phyloP scores from a whole-genome alignment of 495 filamentous ascomycete genomes.

The Penicillium psychrofluorescens region DNA sequence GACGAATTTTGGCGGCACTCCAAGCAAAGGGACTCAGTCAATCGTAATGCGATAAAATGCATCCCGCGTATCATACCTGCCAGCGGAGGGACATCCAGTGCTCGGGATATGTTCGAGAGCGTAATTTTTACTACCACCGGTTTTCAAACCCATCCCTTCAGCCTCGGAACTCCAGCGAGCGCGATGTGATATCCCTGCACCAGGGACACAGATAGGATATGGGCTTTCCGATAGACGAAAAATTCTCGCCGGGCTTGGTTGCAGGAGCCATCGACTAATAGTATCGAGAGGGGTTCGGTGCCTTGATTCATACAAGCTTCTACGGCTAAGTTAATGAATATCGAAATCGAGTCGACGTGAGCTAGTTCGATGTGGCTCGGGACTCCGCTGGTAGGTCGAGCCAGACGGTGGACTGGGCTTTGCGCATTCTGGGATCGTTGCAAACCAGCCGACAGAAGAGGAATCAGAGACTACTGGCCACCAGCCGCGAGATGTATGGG shows the following conservation, averaged over 20 bases:
- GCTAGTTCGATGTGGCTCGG: conserved; percentile 16
- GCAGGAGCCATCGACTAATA: conserved; percentile 9
- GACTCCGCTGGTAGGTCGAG: not conserved
- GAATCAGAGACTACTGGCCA: conserved; percentile 6
- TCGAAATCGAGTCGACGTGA: conserved; percentile 7
- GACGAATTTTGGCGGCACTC: not conserved
- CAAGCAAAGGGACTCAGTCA: not conserved
- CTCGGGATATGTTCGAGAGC: conserved; percentile 21
- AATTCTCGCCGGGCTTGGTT: conserved; percentile 8
- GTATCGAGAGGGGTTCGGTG: conserved; percentile 14
- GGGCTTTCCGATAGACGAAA: conserved; percentile 10
- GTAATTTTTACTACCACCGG: conserved; percentile 11
- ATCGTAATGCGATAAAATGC: conserved; percentile 23
- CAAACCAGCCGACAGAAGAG: conserved; percentile 12
- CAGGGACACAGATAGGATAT: not conserved
- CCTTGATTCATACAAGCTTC: conserved; percentile 12
- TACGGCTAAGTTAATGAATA: conserved; percentile 8
- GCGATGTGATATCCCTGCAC: not conserved
- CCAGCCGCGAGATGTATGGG: conserved; percentile 19
- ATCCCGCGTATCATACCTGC: conserved; percentile 24
- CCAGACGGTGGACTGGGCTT: conserved; percentile 4
- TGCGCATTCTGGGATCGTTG: conserved; percentile 10
- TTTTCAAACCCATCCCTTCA: not conserved
- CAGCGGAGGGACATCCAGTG: conserved; percentile 16
- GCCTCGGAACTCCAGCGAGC: not conserved